Base-by-base conservation (phyloP, 1,284 basidiomycete species). In the Stygiomarasmius scandens region DNA sequence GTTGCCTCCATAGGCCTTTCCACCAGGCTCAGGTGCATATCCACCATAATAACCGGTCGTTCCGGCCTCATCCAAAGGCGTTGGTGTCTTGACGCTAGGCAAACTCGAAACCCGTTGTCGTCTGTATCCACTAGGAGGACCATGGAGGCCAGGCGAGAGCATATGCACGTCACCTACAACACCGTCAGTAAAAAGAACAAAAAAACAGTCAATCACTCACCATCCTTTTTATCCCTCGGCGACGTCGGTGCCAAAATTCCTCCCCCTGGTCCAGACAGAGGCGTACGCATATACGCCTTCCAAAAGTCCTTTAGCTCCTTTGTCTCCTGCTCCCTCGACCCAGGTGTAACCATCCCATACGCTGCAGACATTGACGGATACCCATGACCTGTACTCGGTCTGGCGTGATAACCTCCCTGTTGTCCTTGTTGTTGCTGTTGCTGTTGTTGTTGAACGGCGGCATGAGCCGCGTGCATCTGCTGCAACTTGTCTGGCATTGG, bases 281-380 rank as follows among this genome's bases (percentile, higher is more conserved):
- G 89, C 19, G 87, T 90, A 47, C 83, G 79, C 74, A 91, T 81
- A 65, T 87, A 91, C 64, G 83, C 77, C 70, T 81, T 89, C 90
- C 89, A 92, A 64, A 90, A 85, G 55, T 90, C 87, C 52, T 79
- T 76, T 65, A 89, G 66, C 63, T 90, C 86, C 58, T 78, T 76
- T 61, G 76, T 74, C 49, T 87, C 86, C 29, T 70, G 71, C 45
- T 82, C 75, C 63, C 78, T 69, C 61, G 76, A 67, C 25, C 67
- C 55, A 22, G 60, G 46, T 3, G 64, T 67, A 0, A 32, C 20
- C 2, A 32, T 32, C 5, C 38, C 38, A 41, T 41, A 41, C 11
- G 38, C 11, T 16, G 12, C 12, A 32, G 38, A 41, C 38, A 41
- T n/a, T 6, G 25, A 32, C 19, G 49, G 46, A 12, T 53, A 24